Evolutionary conservation across 2,329 filamentous ascomycete species (phyloP), one percentile per base, ranked within the genome.

Genomic region (Gliomastix tumulicola): DNA sequence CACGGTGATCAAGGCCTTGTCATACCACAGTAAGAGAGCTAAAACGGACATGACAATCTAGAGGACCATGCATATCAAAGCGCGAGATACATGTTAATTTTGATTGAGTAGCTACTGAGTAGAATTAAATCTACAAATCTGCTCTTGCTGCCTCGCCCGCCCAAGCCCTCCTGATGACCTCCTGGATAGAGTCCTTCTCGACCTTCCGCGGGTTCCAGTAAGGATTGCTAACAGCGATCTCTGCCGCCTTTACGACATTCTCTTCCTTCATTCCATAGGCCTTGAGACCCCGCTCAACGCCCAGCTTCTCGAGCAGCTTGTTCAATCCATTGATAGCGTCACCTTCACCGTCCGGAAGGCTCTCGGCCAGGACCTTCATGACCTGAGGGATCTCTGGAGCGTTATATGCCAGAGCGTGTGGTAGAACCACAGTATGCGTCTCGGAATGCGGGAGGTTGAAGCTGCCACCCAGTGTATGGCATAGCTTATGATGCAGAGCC

Each of bases 401-500:
- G 43, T 81, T 81, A 50, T 81, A 83, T 4, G 76, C 71, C 4
- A 82, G 56, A 1, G 75, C 73, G 47, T 82, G 78, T 1, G 78
- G 76, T 7, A 82, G 59, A 2, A 82, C 66, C 21, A 76, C 70
- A 1, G 76, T 76, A 47, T 83, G 79, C 0, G 77, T 82, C 51
- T 82, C 76, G 2, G 78, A 75, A 41, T 84, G 78, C 1, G 79
- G 76, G 7, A 84, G 63, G 42, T 74, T 69, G 53, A 82, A 79
- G 45, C 65, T 72, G 7, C 79, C 79, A 18, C 78, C 79, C 2
- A 82, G 61, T 0, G 73, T 74, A 49, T 83, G 79, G 56, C 77
- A 82, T 3, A 84, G 66, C 51, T 83, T 84, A 55, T 83, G 79
- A 49, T 83, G 79, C 12, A 83, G 65, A 3, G 74, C 68, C 74